Percentiles rank a stretch among this genome's conserved stretches.
Evolutionary conservation across 768 basidiomycete genomes (phyloP).

Genomic region (Lactifluus subvellereus): DNA sequence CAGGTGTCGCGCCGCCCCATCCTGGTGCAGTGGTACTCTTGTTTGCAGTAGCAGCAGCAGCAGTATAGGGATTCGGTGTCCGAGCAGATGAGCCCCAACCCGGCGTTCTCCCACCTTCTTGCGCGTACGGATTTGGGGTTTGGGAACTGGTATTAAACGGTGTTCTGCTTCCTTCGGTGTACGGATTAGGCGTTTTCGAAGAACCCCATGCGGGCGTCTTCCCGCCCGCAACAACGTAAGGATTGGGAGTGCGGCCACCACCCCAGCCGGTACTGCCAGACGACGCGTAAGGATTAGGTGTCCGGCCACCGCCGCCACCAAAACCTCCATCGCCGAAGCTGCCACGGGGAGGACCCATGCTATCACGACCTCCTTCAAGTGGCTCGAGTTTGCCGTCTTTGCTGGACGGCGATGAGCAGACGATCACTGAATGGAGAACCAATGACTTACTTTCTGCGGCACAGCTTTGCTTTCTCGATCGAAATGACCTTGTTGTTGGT

Average conservation of each 20-base stretch:
- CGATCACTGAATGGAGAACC: background rate
- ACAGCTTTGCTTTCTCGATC: constrained; percentile 75
- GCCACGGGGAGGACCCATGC: constrained; percentile 35
- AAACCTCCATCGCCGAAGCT: constrained; percentile 22
- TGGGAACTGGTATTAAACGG: constrained; percentile 61
- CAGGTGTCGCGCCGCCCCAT: constrained; percentile 34
- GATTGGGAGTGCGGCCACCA: constrained; percentile 33
- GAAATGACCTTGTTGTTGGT: constrained; percentile 86
- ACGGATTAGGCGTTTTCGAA: constrained; percentile 62
- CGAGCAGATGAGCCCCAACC: constrained; percentile 45
- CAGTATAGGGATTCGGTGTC: constrained; percentile 51
- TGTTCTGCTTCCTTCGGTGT: constrained; percentile 56
- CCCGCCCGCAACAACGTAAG: constrained; percentile 33
- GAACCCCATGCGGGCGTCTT: constrained; percentile 25
- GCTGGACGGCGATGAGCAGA: constrained; percentile 33
- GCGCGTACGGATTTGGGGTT: constrained; percentile 67
- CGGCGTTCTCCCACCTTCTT: constrained; percentile 44
- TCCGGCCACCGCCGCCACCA: constrained; percentile 17
- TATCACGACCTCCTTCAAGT: constrained; percentile 37
- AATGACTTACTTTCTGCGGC: constrained; percentile 58
- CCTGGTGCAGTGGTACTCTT: constrained; percentile 45
- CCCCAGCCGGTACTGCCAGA: constrained; percentile 26
- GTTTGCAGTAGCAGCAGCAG: constrained; percentile 25
- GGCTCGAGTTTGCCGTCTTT: constrained; percentile 50
- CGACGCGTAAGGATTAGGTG: constrained; percentile 17